Evolutionary conservation across 1,139 yeast genomes (phyloP), one percentile per base, ranked within the genome.

Genomic region (Geotrichum klebahnii): DNA sequence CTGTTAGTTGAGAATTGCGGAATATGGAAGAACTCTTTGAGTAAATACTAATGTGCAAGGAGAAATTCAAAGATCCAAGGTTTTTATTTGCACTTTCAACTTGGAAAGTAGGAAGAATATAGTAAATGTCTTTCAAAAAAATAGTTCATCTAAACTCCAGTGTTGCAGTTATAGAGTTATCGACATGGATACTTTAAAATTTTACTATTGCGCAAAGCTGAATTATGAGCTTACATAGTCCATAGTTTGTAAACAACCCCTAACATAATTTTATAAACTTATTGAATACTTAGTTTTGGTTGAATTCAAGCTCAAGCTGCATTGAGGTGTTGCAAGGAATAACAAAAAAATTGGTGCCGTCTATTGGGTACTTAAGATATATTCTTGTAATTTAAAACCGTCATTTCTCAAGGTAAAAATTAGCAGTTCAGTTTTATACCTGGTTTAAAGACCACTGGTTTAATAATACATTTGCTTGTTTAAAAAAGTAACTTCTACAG

Each of bases 101-200:
- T 57, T 63, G 62, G 43, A 68, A 70, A 9, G 72, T 61, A 58
- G 82, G 83, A 57, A 81, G 82, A 8, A 80, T 78, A 2, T 82
- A 74, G 61, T 80, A 82, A 51, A 75, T 80, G 46, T 74, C 72
- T 55, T 75, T 74, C 57, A 82, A 65, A 60, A 82, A 82, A 2
- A 80, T 73, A 29, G n/a, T n/a, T 80, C 82, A 3, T 89, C 89
- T 37, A 82, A 67, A 35, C 82, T 66, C 76, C 75, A 71, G 73
- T 92, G 72, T 59, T 38, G n/a, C n/a, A n/a, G n/a, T n/a, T n/a
- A n/a, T n/a, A n/a, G n/a, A n/a, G n/a, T n/a, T n/a, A n/a, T n/a
- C n/a, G n/a, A n/a, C n/a, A n/a, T n/a, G n/a, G n/a, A n/a, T n/a
- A n/a, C n/a, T n/a, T n/a, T n/a, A n/a, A n/a, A n/a, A n/a, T n/a